A percentile compares a stretch with the other conserved stretches of the same genome.
Conservation (phyloP, 2,329 filamentous ascomycete genomes). For the Paecilomyces formosus region DNA sequence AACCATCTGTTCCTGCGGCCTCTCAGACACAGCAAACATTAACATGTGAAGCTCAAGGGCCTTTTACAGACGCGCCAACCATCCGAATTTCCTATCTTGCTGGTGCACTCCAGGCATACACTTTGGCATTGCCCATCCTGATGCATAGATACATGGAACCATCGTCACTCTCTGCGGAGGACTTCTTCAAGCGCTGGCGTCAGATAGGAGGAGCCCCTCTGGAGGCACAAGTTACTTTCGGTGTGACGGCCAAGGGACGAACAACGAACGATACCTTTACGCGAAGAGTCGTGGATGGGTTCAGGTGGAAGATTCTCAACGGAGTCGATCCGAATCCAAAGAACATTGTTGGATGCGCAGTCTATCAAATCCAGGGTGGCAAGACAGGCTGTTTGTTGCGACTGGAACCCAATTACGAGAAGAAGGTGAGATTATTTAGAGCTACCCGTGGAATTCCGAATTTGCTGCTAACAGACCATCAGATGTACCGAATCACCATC, state of each 20-base stretch:
- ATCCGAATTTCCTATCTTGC: slow-evolving; percentile 92
- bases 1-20: slow-evolving; percentile 66
- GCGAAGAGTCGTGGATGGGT: slow-evolving; percentile 66
- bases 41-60: slow-evolving; percentile 79
- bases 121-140: slow-evolving; percentile 78
- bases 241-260: slow-evolving; percentile 51
- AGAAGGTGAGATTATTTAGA: slow-evolving; percentile 53
- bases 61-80: slow-evolving; percentile 79
- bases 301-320: slow-evolving; percentile 80
- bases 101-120: slow-evolving; percentile 85
- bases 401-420: slow-evolving; percentile 87
- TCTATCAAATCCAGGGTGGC: slow-evolving; percentile 69
- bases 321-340: slow-evolving; percentile 85
- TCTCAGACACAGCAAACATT: slow-evolving; percentile 86
- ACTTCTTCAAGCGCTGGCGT: slow-evolving; percentile 99
- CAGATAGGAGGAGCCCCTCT: slow-evolving; percentile 86
- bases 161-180: slow-evolving; percentile 75
- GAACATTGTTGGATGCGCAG: slow-evolving; percentile 84
- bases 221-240: slow-evolving; percentile 83
- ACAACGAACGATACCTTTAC: slow-evolving; percentile 67
- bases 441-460: slow-evolving; percentile 1
- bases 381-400: slow-evolving; percentile 93
- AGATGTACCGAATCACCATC: slow-evolving; percentile 96
- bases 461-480: slow-evolving; percentile 1
- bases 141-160: slow-evolving; percentile 97